Conservation (phyloP, 83 land plant species). For the Isoetes engelmannii region DNA sequence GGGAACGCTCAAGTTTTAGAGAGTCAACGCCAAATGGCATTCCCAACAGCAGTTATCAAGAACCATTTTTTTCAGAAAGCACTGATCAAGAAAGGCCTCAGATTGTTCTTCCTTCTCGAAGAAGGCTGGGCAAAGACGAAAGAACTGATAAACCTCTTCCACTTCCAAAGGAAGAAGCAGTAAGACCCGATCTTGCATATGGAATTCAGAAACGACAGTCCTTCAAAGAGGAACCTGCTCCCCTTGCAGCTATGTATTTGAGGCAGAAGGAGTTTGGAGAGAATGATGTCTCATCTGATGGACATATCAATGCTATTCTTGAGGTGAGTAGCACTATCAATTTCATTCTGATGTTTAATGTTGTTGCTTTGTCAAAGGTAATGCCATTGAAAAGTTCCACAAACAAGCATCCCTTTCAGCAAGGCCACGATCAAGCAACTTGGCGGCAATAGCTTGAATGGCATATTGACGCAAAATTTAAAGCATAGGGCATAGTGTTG, state of each 20-base stretch:
- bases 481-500: too few relatives aligned
- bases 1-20: conserved; percentile 8
- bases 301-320: conserved; percentile 40
- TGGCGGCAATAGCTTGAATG: too few relatives aligned
- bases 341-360: too few relatives aligned
- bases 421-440: too few relatives aligned
- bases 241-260: conserved; percentile 8
- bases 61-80: conserved; percentile 1
- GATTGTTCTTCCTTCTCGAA: conserved; percentile 22
- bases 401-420: too few relatives aligned
- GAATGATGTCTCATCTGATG: conserved; percentile 5
- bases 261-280: conserved; percentile 19
- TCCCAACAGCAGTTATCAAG: background rate
- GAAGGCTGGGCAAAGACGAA: conserved; percentile 21
- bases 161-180: conserved; percentile 16
- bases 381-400: too few relatives aligned
- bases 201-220: background rate
- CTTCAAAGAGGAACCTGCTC: conserved; percentile 19
- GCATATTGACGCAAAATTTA: too few relatives aligned
- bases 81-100: conserved; percentile 27
- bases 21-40: conserved; percentile 8
- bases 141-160: conserved; percentile 17
- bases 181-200: background rate
- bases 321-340: conserved; percentile 16
- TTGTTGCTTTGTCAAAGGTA: too few relatives aligned